Percentiles rank a stretch among this genome's conserved stretches.
Evolutionary conservation across 2,329 filamentous ascomycete species (phyloP).

Genomic region (Onygenales sp.): DNA sequence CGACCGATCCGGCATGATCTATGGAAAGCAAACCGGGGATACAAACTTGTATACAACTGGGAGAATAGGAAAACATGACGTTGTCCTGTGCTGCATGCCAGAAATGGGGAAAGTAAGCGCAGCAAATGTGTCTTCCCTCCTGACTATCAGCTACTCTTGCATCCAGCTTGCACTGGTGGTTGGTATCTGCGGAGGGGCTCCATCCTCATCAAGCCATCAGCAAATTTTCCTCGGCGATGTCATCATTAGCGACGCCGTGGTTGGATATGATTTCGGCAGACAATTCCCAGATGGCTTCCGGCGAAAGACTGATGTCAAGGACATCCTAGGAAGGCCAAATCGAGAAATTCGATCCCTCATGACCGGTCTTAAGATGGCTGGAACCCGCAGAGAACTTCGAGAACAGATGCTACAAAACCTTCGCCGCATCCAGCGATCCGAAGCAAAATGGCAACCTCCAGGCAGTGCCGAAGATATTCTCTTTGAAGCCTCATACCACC

Average conservation of each 20-base stretch:
- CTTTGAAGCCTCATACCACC: background rate
- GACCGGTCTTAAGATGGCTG: background rate
- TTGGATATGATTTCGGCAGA: slow-evolving; percentile 17
- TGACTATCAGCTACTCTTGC: slow-evolving; percentile 24
- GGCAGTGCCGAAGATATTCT: background rate
- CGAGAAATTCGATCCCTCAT: slow-evolving; percentile 15
- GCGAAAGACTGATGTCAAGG: background rate
- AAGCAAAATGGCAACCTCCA: background rate
- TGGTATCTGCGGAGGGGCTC: slow-evolving; percentile 33
- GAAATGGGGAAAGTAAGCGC: slow-evolving; percentile 19
- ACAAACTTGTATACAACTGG: slow-evolving; percentile 21
- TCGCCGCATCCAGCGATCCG: background rate
- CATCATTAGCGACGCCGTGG: slow-evolving; percentile 18
- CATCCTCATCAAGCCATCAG: slow-evolving; percentile 9
- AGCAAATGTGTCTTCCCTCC: slow-evolving; percentile 17
- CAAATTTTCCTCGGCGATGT: slow-evolving; percentile 20
- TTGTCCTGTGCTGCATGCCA: slow-evolving; percentile 22
- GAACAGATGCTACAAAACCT: background rate
- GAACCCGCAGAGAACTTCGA: background rate
- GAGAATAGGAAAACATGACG: slow-evolving; percentile 18
- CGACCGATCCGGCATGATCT: slow-evolving; percentile 12
- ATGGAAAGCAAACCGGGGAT: slow-evolving; percentile 19
- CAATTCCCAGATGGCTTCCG: slow-evolving; percentile 16
- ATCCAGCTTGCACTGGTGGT: slow-evolving; percentile 28
- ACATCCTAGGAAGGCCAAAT: slow-evolving; percentile 8